Evolutionary conservation across 371 early-diverging fungal species (phyloP), one percentile per base, ranked within the genome.

Genomic region (Mortierella sp.): DNA sequence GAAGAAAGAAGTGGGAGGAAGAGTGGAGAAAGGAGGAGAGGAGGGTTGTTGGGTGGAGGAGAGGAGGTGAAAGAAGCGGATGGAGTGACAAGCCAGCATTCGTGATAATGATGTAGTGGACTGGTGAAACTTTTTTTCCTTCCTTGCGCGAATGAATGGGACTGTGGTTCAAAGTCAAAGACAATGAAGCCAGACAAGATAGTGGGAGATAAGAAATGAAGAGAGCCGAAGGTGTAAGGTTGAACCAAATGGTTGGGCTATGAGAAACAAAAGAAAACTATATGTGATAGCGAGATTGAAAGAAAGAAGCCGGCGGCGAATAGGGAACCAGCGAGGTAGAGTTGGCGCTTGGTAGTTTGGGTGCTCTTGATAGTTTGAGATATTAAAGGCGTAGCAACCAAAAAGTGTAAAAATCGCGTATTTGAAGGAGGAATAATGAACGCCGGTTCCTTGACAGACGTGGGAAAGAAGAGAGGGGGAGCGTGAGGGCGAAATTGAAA

Each of bases 21-120:
- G 38, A 35, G 32, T 46, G 16, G n/a, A 3, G 43, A 44, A 46
- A 24, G 71, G 56, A 24, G 71, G 27, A 29, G 21, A n/a, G 51
- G 38, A 10, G 58, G 38, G 48, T 44, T 48, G 43, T 27, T 38
- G 58, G 32, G 77, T 58, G 58, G 49, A 44, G 41, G 60, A 68
- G 35, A 70, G 54, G 18, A 78, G 74, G 29, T 71, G 78, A 49
- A 68, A 65, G 48, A 73, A 49, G 48, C 71, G 73, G 60, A 70
- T 54, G 43, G 78, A 58, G 41, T 71, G 58, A 29, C 55, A 54
- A n/a, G 46, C 51, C 70, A 71, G 70, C 60, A 73, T 72, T 72
- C 41, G 29, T 54, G 27, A n/a, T 56, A n/a, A 11, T 55, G 51
- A 11, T 5, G 18, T 16, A 1, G 58, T 32, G 18, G 4, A 54